Conservation (phyloP, 225 moss, liverwort and hornwort genomes). For the Physcomitrellopsis africana region DNA sequence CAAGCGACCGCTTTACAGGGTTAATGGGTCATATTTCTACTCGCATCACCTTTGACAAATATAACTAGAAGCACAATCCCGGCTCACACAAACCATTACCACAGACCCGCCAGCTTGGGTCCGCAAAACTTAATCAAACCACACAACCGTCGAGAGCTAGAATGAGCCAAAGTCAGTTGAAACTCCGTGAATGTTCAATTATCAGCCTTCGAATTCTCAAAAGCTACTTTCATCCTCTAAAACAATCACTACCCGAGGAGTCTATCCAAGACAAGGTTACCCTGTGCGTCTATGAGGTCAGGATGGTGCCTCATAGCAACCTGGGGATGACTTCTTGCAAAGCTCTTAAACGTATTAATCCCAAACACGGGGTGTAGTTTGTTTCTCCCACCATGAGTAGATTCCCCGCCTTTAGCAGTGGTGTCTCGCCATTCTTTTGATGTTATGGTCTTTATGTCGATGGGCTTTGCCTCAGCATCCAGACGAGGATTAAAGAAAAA, state of each 20-base stretch:
- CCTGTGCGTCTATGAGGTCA: conserved; percentile 33
- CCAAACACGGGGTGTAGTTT: conserved; percentile 49
- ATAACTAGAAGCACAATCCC: too few relatives aligned
- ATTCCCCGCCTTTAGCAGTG: conserved; percentile 25
- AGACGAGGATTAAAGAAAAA: conserved; percentile 77
- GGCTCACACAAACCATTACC: too few relatives aligned
- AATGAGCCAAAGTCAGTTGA: too few relatives aligned
- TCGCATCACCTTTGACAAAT: too few relatives aligned
- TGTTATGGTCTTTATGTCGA: conserved; percentile 14
- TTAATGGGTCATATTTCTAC: too few relatives aligned
- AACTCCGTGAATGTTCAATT: too few relatives aligned
- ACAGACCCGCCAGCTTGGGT: too few relatives aligned
- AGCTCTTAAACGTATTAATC: conserved; percentile 46
- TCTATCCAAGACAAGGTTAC: conserved; percentile 27
- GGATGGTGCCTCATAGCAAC: conserved; percentile 46
- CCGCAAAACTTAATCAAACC: too few relatives aligned
- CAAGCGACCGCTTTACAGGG: too few relatives aligned
- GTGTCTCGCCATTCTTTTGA: conserved; percentile 25
- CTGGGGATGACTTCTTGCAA: conserved; percentile 50
- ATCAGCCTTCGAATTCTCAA: too few relatives aligned
- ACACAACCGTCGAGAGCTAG: too few relatives aligned
- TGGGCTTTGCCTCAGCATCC: conserved; percentile 58
- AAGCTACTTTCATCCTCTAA: not conserved
- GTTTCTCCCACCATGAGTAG: conserved; percentile 50
- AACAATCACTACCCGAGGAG: conserved; percentile 3